Base-by-base conservation (phyloP, 345 rosid genomes). In the Salix viminalis region DNA sequence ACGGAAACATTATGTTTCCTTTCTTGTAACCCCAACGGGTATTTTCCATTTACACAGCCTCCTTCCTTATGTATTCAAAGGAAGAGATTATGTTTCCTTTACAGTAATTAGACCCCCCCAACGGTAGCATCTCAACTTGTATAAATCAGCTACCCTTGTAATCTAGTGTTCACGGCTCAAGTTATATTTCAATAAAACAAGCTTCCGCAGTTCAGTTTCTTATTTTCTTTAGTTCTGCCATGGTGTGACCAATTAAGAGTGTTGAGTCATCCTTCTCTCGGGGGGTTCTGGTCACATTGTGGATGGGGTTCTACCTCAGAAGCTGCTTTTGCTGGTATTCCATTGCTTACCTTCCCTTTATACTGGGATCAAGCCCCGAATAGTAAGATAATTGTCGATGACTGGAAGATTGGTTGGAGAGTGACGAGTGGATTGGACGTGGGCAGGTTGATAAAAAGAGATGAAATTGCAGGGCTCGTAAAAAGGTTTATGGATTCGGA, bases 241-340 rank as follows among this genome's bases (percentile, higher is more conserved):
- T 76, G 79, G 74, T 76, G 79, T 30, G 68, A 76, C 61, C 79
- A 76, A 42, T 58, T 76, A 42, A 70, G 61, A 39, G 79, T 77
- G 7, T 23, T 77, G 11, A 21, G 69, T 26, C 74, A 77, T 13
- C 28, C 67, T 70, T 61, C 79, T 3, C n/a, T 77, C 0, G 79
- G 70, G 2, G 79, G 79, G 36, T 61, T 77, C 15, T 77, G 74
- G 75, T 23, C 79, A 24, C 74, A 77, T 60, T 70, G 79, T 44
- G 79, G 75, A 21, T 69, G 73, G 79, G 71, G 71, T 32, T 77
- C 80, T 44, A 70, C 42, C 2, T 21, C 46, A 28, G 80, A 70
- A n/a, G 69, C 61, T 6, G 46, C 50, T 26, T 77, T 23, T 44
- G 61, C 69, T 13, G 75, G 69, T 2, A 70, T 77, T 28, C 80